Evolutionary conservation across 352 stramenopile genomes (phyloP), one percentile per base, ranked within the genome.

Genomic region (Pythium guiyangense): DNA sequence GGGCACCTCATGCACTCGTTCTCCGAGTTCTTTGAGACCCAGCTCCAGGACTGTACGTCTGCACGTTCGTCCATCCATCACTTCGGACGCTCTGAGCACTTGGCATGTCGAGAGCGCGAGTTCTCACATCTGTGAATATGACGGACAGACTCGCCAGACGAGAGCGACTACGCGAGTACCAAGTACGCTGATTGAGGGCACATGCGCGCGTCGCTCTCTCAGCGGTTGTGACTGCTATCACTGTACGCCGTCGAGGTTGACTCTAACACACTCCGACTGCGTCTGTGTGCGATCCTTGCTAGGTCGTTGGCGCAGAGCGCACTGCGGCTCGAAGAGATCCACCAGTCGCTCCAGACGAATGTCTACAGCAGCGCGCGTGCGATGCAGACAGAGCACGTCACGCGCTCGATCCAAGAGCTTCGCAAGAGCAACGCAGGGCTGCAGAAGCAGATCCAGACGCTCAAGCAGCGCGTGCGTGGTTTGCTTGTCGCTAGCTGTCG

Each of bases 21-120:
- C 59, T 86, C 76, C 5, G 68, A 60, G 39, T 84, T 84, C 62
- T 83, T 86, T 27, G 76, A 86, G 55, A 67, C 58, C 27, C 74
- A 86, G 58, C 56, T 86, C 54, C 65, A 80, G 55, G 70, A 84
- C 48, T 64, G 59, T 54, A 55, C 52, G 50, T 60, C 35, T 4
- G n/a, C n/a, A n/a, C n/a, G n/a, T n/a, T n/a, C n/a, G n/a, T n/a
- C n/a, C n/a, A n/a, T n/a, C n/a, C n/a, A n/a, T n/a, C n/a, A n/a
- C n/a, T n/a, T n/a, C n/a, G n/a, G n/a, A n/a, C n/a, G n/a, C n/a
- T n/a, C n/a, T n/a, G n/a, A n/a, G n/a, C n/a, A n/a, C n/a, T n/a
- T n/a, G n/a, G n/a, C n/a, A n/a, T n/a, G n/a, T n/a, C n/a, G n/a
- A n/a, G 29, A 34, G 29, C 29, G 29, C 3, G 29, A 34, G 29